Percentiles rank a stretch among this genome's conserved stretches.
Evolutionary conservation across 306 rosid species (phyloP).

Genomic region (Quercus wislizeni): DNA sequence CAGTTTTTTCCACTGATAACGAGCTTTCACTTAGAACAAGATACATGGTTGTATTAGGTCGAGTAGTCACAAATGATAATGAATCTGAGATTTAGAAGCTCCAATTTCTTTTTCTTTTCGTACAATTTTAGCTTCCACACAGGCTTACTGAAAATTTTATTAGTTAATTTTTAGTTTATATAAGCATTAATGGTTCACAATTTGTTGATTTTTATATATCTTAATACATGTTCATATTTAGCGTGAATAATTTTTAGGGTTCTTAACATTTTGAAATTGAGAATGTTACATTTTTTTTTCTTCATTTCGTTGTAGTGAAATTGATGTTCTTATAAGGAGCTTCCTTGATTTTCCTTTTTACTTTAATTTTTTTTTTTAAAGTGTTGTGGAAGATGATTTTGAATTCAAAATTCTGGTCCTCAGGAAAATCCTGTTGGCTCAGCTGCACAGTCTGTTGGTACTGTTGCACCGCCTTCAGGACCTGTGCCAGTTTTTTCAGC

Average conservation of each 20-base stretch:
- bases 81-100: not conserved
- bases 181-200: not conserved
- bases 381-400: slow-evolving; percentile 1
- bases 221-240: not conserved
- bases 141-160: not conserved
- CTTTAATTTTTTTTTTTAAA: not conserved
- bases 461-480: slow-evolving; percentile 20
- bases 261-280: not conserved
- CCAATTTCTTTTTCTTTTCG: not conserved
- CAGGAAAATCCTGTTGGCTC: slow-evolving; percentile 47
- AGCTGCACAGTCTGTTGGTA: slow-evolving; percentile 26
- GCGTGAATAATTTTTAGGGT: not conserved
- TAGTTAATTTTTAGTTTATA: not conserved
- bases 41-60: not conserved
- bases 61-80: not conserved
- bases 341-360: not conserved
- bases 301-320: not conserved
- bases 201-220: not conserved
- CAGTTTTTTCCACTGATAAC: not conserved
- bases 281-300: not conserved
- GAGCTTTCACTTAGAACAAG: too few species aligned
- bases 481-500: slow-evolving; percentile 29
- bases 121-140: not conserved
- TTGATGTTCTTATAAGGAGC: not conserved
- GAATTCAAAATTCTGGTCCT: slow-evolving; percentile 2